phyloP scores from a whole-genome alignment of 495 filamentous ascomycete genomes.

The Cudoniella acicularis region DNA sequence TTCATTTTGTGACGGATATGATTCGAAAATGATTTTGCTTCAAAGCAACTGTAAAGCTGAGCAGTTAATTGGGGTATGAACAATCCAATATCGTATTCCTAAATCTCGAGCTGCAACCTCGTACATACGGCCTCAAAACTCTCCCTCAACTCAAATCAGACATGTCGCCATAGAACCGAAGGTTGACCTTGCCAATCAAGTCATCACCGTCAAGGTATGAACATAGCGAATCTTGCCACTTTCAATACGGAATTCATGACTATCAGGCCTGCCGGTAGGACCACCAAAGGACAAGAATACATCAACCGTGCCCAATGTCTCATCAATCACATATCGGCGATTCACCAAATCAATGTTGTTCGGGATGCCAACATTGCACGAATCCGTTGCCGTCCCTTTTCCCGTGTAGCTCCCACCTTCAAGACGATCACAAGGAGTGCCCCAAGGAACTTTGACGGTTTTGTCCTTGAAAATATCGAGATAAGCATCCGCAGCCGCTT shows the following conservation, averaged over 20 bases:
- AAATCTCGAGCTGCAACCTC: too few relatives aligned
- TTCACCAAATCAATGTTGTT: neutral
- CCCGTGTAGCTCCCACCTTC: constrained; percentile 1
- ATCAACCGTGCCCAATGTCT: constrained; percentile 8
- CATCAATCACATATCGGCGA: constrained; percentile 13
- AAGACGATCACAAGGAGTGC: constrained; percentile 4
- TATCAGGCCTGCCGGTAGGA: neutral
- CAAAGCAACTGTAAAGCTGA: too few relatives aligned
- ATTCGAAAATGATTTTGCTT: too few relatives aligned
- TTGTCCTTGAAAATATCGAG: constrained; percentile 6
- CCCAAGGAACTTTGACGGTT: constrained; percentile 7
- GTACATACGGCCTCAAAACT: too few relatives aligned
- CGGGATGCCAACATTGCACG: neutral
- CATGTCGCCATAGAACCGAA: too few relatives aligned
- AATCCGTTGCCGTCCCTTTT: neutral
- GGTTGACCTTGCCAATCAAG: too few relatives aligned
- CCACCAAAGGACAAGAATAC: neutral
- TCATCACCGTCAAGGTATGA: constrained; percentile 1
- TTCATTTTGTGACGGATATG: too few relatives aligned
- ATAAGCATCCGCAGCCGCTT: constrained; percentile 7
- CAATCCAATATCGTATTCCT: too few relatives aligned
- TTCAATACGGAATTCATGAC: constrained; percentile 9
- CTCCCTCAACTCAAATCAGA: too few relatives aligned
- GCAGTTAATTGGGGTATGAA: too few relatives aligned
- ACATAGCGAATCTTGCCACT: constrained; percentile 11